Percentiles rank a stretch among this genome's conserved stretches.
These are phyloP conservation scores for Xylaria cubensis DNA, from an alignment of 495 filamentous ascomycete genomes.

Conservation along the genomic window DNA sequence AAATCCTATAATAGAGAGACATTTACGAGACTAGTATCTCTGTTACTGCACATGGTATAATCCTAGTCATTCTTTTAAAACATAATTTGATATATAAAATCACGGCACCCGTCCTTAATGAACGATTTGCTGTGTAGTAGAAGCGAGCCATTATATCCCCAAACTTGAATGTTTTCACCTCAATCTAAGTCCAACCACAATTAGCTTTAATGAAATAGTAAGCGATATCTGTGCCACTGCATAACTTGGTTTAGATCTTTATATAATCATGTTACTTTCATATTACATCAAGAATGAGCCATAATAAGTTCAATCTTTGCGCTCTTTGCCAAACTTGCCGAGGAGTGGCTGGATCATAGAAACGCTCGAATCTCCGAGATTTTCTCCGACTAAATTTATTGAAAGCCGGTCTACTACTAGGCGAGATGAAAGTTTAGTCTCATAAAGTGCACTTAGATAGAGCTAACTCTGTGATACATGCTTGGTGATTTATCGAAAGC, in stretches of 20 bases:
- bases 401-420: not conserved
- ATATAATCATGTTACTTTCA: not conserved
- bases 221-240: not conserved
- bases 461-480: no score
- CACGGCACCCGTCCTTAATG: no score
- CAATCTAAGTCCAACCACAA: not conserved
- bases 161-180: not conserved
- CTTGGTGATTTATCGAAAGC: no score
- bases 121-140: not conserved
- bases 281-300: not conserved
- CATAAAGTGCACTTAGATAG: no score
- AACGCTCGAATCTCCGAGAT: not conserved
- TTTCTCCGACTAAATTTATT: not conserved
- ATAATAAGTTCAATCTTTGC: not conserved
- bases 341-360: not conserved
- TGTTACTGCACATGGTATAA: not conserved
- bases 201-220: not conserved
- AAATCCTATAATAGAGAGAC: no score
- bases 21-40: not conserved
- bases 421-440: not conserved
- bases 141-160: not conserved
- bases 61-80: not conserved
- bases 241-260: not conserved
- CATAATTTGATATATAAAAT: not conserved
- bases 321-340: not conserved